These are phyloP conservation scores for Diaporthe velutina DNA, from an alignment of 2,329 filamentous ascomycete genomes.

Conservation along the genomic window DNA sequence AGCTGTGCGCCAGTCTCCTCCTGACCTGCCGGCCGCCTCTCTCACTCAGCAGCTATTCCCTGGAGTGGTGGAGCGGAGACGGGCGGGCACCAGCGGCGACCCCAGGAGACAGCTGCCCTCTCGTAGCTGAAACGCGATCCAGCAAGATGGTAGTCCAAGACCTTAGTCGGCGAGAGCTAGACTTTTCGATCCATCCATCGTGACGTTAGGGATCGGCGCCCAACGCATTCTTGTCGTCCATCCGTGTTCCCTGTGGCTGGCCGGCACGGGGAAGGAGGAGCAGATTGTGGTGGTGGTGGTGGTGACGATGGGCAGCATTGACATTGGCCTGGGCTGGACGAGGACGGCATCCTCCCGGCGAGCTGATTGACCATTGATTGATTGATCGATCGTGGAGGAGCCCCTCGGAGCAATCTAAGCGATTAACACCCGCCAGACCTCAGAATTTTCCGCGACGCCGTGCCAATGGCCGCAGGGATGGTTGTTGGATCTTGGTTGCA, in stretches of 20 bases:
- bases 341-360: conserved; percentile 3
- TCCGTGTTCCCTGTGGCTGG: neutral
- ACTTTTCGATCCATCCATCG: conserved; percentile 18
- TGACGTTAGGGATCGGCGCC: conserved; percentile 23
- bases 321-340: conserved; percentile 3
- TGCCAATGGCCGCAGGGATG: conserved; percentile 27
- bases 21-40: neutral
- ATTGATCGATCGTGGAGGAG: conserved; percentile 11
- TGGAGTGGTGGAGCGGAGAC: neutral
- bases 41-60: neutral
- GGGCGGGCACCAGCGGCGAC: conserved; percentile 18
- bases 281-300: neutral
- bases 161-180: conserved; percentile 12
- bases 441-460: conserved; percentile 30
- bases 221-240: conserved; percentile 4
- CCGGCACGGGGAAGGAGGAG: neutral
- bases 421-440: conserved; percentile 26
- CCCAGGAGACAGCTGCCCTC: conserved; percentile 11
- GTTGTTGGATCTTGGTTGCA: conserved; percentile 16
- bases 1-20: neutral
- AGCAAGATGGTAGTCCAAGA: conserved; percentile 13
- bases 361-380: conserved; percentile 12
- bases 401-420: conserved; percentile 7
- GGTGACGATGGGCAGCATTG: conserved; percentile 11
- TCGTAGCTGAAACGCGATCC: conserved; percentile 19